A percentile compares a stretch with the other conserved stretches of the same genome.
phyloP scores from a whole-genome alignment of 179 eudicot genomes.

The Corrigiola litoralis region DNA sequence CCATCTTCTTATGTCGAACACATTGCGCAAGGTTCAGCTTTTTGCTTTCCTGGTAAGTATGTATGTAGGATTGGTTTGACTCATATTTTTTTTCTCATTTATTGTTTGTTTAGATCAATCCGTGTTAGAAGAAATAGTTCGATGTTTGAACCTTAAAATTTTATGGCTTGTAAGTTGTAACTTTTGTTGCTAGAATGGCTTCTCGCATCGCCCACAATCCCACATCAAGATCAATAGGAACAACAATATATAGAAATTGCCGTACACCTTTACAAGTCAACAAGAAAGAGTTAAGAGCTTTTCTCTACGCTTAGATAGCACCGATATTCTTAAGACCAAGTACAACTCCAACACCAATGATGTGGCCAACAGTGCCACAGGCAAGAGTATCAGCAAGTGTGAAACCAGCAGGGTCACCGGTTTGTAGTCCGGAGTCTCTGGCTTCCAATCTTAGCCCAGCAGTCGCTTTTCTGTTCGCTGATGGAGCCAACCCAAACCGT shows the following conservation, averaged over 20 bases:
- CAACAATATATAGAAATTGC: not conserved
- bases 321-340: conserved; percentile 97
- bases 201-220: too few relatives aligned
- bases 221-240: too few relatives aligned
- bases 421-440: conserved; percentile 90
- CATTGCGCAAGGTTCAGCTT: too few relatives aligned
- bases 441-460: conserved; percentile 84
- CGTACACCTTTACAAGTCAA: conserved; percentile 18
- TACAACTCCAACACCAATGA: conserved; percentile 97
- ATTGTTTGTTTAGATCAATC: too few relatives aligned
- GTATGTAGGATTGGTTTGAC: too few relatives aligned
- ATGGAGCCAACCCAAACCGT: conserved; percentile 91
- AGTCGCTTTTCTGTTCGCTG: conserved; percentile 91
- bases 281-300: not conserved
- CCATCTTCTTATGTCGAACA: too few relatives aligned
- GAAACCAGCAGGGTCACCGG: conserved; percentile 98
- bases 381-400: conserved; percentile 96
- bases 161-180: too few relatives aligned
- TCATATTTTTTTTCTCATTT: too few relatives aligned
- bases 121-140: too few relatives aligned
- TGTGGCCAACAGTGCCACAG: conserved; percentile 87
- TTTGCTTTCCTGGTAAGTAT: too few relatives aligned
- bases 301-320: conserved; percentile 31
- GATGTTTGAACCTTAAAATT: too few relatives aligned
- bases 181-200: too few relatives aligned